phyloP scores from a whole-genome alignment of 495 filamentous ascomycete species.

The Echria macrotheca region DNA sequence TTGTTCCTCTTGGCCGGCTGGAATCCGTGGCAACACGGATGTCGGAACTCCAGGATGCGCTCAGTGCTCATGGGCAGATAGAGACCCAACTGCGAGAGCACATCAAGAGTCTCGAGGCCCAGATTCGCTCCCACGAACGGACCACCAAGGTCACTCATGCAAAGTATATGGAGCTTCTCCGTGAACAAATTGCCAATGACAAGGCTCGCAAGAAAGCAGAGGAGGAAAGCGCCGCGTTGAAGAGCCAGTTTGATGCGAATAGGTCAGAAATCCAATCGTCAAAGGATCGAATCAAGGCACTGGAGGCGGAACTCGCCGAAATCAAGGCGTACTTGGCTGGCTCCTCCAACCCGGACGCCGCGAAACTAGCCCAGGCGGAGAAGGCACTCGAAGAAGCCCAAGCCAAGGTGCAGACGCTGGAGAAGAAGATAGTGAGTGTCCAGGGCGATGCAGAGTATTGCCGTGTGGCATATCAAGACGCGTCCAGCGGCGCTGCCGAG shows the following conservation, averaged over 20 bases:
- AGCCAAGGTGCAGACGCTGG: slow-evolving; percentile 28
- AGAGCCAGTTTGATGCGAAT: no score
- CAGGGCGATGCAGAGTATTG: slow-evolving; percentile 52
- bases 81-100: slow-evolving; percentile 25
- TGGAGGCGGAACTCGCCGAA: slow-evolving; percentile 47
- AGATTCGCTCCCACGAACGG: slow-evolving; percentile 24
- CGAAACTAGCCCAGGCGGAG: slow-evolving; percentile 41
- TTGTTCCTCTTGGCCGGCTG: not conserved
- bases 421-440: slow-evolving; percentile 38
- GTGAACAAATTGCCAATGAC: slow-evolving; percentile 35
- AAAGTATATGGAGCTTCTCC: slow-evolving; percentile 32
- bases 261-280: no score
- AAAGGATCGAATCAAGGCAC: slow-evolving; percentile 41
- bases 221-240: slow-evolving; percentile 13
- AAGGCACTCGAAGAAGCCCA: slow-evolving; percentile 29
- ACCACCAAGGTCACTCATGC: slow-evolving; percentile 24
- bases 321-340: slow-evolving; percentile 42
- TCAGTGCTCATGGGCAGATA: slow-evolving; percentile 20
- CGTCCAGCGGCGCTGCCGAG: slow-evolving; percentile 50
- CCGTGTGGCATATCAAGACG: slow-evolving; percentile 58
- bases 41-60: slow-evolving; percentile 21
- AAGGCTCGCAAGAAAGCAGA: slow-evolving; percentile 25
- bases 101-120: slow-evolving; percentile 24
- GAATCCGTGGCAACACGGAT: slow-evolving; percentile 34
- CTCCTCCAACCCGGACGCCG: slow-evolving; percentile 44